A percentile compares a stretch with the other conserved stretches of the same genome.
Conservation (phyloP, 2,329 filamentous ascomycete genomes). For the Penicillium concentricum region DNA sequence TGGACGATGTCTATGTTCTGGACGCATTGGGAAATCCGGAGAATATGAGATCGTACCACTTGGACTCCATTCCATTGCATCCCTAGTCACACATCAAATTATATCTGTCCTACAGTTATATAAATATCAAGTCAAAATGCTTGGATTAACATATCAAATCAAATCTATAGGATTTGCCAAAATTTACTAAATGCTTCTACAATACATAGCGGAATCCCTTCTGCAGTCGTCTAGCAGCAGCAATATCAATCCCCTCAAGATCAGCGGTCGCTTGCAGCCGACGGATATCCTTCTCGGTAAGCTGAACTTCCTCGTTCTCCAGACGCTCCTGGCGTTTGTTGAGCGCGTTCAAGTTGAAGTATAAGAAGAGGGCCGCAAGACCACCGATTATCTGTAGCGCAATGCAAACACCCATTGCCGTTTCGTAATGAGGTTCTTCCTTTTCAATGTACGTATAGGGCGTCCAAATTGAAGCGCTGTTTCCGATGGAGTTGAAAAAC, state of each 20-base stretch:
- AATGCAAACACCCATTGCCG: slow-evolving; percentile 46
- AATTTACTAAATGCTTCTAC: slow-evolving; percentile 18
- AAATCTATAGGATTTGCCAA: not conserved
- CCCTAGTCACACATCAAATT: no score
- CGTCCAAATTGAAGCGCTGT: slow-evolving; percentile 54
- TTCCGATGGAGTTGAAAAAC: slow-evolving; percentile 57
- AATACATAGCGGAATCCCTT: slow-evolving; percentile 57
- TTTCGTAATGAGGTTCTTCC: slow-evolving; percentile 42
- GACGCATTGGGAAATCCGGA: not conserved
- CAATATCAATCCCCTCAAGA: slow-evolving; percentile 52
- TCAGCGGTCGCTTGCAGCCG: slow-evolving; percentile 53
- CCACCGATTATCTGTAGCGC: slow-evolving; percentile 40
- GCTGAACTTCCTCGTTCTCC: slow-evolving; percentile 48
- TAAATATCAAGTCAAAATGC: not conserved
- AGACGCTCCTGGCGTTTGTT: slow-evolving; percentile 53
- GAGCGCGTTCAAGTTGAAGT: slow-evolving; percentile 43
- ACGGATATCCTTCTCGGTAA: slow-evolving; percentile 50
- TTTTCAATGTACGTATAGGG: slow-evolving; percentile 48
- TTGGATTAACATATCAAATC: not conserved
- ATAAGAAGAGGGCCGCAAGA: slow-evolving; percentile 37
- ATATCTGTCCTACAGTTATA: no score
- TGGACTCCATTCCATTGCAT: not conserved
- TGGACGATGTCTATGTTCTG: not conserved
- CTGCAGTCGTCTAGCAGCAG: slow-evolving; percentile 51
- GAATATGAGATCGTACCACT: not conserved